phyloP scores from a whole-genome alignment of 1,284 basidiomycete genomes.

The Boletus sp. region DNA sequence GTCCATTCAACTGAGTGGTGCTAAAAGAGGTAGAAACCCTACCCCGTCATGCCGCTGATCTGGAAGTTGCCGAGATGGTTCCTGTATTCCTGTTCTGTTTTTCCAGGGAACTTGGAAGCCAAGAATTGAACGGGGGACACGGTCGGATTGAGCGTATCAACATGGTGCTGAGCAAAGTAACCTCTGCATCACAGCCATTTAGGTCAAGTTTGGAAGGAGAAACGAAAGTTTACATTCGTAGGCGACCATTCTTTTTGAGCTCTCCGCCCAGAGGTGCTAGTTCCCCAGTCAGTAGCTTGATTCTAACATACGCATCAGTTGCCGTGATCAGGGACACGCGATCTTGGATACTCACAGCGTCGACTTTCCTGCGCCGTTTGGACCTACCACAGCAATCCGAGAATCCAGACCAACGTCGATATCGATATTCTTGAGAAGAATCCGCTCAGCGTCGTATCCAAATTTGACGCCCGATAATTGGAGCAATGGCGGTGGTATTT shows the following conservation, averaged over 20 bases:
- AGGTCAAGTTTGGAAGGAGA: slow-evolving; percentile 1
- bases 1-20: not conserved
- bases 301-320: slow-evolving; percentile 48
- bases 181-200: slow-evolving; percentile 49
- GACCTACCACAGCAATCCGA: slow-evolving; percentile 89
- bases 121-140: slow-evolving; percentile 94
- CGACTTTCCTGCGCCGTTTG: slow-evolving; percentile 82
- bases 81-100: slow-evolving; percentile 96
- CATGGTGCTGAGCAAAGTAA: slow-evolving; percentile 98
- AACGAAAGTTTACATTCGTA: slow-evolving; percentile 70
- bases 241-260: slow-evolving; percentile 87
- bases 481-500: slow-evolving; percentile 95
- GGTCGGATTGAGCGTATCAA: slow-evolving; percentile 87
- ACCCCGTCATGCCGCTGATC: slow-evolving; percentile 96
- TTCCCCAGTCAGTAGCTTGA: slow-evolving; percentile 95
- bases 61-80: slow-evolving; percentile 97
- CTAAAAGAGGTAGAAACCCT: not conserved
- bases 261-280: slow-evolving; percentile 81
- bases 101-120: slow-evolving; percentile 90
- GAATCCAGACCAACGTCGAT: slow-evolving; percentile 92
- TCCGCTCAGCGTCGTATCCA: slow-evolving; percentile 83
- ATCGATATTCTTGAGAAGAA: slow-evolving; percentile 82
- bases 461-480: slow-evolving; percentile 94
- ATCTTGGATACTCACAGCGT: slow-evolving; percentile 56
- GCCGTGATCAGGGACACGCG: not conserved